Conservation (phyloP, 352 stramenopile species). For the Pythium scleroteichum region DNA sequence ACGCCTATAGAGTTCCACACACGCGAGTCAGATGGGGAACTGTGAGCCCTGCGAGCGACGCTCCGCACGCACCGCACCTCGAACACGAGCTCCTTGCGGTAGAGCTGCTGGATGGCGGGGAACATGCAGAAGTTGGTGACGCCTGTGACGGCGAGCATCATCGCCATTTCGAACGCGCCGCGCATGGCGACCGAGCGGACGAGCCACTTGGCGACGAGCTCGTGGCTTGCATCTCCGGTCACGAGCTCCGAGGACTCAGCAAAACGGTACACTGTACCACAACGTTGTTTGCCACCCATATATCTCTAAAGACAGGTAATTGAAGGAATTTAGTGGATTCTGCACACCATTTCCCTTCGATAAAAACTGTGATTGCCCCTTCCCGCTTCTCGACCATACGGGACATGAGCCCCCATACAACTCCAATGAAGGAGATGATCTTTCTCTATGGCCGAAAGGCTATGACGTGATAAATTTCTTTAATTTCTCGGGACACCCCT, state of each 20-base stretch:
- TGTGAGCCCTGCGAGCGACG: too few species aligned
- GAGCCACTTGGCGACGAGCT: neutral
- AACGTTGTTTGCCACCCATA: neutral
- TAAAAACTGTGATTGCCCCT: neutral
- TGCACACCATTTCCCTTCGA: slow-evolving; percentile 1
- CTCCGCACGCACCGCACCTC: slow-evolving; percentile 42
- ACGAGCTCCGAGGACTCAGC: neutral
- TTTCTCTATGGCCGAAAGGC: slow-evolving; percentile 63
- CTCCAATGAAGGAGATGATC: too few species aligned
- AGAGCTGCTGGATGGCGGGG: slow-evolving; percentile 63
- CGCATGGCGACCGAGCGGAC: slow-evolving; percentile 34
- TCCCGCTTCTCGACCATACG: slow-evolving; percentile 3
- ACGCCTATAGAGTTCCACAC: slow-evolving; percentile 45
- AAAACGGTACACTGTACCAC: neutral
- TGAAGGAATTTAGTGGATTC: neutral
- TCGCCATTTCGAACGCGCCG: slow-evolving; percentile 56
- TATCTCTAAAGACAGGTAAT: neutral
- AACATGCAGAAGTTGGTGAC: slow-evolving; percentile 84
- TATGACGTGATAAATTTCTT: slow-evolving; percentile 87
- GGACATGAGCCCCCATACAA: slow-evolving; percentile 8
- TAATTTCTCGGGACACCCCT: slow-evolving; percentile 83
- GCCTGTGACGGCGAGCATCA: slow-evolving; percentile 76
- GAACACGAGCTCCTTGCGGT: slow-evolving; percentile 59
- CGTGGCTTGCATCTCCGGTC: neutral
- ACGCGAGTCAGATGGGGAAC: too few species aligned